Base-by-base conservation (phyloP, 345 rosid species). In the Acer yangbiense region DNA sequence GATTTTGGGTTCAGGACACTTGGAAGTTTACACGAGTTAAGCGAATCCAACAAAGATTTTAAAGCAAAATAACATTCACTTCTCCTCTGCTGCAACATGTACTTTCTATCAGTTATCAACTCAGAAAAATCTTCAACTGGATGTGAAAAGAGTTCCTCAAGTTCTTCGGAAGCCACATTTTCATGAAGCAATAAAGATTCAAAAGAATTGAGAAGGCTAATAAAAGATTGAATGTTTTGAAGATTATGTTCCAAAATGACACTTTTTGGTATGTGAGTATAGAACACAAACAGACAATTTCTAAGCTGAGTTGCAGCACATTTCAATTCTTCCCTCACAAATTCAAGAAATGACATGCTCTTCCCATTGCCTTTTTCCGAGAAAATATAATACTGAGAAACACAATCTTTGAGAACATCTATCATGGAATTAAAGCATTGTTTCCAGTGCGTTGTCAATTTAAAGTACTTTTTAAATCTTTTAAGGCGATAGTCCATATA, bases 271-370 rank as follows among this genome's bases (percentile, higher is more conserved):
- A 79, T 23, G 69, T 89, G 90, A 77, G 81, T 80, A 65, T 70
- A 69, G 50, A 89, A 67, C n/a, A 0, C 67, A 6, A 6, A 13
- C 7, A 83, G 32, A 48, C 89, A 83, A n/a, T 14, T 55, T 52
- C 60, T 60, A 6, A 86, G 79, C 2, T 72, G 76, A 35, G 16
- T 20, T 25, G 58, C 73, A 46, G 35, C 58, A 20, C 3, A 5
- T 9, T 9, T 10, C 39, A 84, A 86, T 64, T 39, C 52, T 0
- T 77, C 76, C 54, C 78, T 86, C 73, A 76, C 44, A 65, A 74
- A 87, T 62, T 80, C 74, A 55, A 82, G 85, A 73, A 86, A 86
- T 32, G 88, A 79, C 58, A 58, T 79, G 39, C 17, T 21, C 21
- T 29, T 29, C 21, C 7, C 68, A 7, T 29, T 35, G 44, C 23